Evolutionary conservation across 805 yeast species (phyloP), one percentile per base, ranked within the genome.

Genomic region (Zygotorulaspora chibaensis): DNA sequence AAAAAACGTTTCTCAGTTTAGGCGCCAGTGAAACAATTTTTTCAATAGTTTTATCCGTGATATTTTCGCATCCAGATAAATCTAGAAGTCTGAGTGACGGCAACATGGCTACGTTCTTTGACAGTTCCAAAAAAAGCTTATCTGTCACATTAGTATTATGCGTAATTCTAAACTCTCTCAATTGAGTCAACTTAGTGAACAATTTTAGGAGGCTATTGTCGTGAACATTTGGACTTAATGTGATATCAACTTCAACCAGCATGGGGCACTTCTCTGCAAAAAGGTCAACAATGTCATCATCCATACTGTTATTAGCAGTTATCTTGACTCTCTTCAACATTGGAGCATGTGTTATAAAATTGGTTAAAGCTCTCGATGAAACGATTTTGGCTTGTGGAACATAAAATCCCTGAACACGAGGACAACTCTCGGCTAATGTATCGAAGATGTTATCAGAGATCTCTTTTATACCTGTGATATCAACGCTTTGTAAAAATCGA

Each of bases 231-330:
- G 83, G 77, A 66, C 96, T 85, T 37, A 81, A 83, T 54, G 88
- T 90, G 40, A 91, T 73, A 66, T 91, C 98, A 42, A 93, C 83
- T 66, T 91, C 99, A 13, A 90, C 95, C 40, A 91, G 71, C 45
- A 82, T 74, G 35, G 84, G 83, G 64, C 97, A 91, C 60, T 76
- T 76, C n/a, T 71, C 70, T 43, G 84, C 81, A 65, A 89, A 71
- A 17, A 75, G 73, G 34, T 70, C 57, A 5, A 90, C 72, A 9
- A 84, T 73, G 8, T 67, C 76, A 63, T 87, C 93, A 39, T 82
- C 76, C 47, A 91, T 76, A 45, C 74, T 73, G 30, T 69, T 69
- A 61, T 87, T 84, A 46, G 84, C 85, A 47, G 89, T 82, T 43
- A 93, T 74, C 59, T 87, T 87, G 41, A 91, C 80, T 56, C 98